Evolutionary conservation across 257 asterid genomes (phyloP), one percentile per base, ranked within the genome.

Genomic region (Solanum bukasovii): DNA sequence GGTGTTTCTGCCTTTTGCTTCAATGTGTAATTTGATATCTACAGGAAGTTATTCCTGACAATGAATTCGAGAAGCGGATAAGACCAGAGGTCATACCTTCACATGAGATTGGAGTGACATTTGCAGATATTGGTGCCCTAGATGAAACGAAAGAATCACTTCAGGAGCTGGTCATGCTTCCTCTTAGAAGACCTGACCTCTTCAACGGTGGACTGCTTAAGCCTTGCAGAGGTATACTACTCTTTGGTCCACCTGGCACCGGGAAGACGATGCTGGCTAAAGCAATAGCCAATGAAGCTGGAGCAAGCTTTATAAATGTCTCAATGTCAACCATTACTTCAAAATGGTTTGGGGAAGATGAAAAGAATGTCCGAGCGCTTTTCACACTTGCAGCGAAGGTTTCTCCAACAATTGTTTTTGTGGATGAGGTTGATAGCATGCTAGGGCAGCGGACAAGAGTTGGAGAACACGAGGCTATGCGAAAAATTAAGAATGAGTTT

Each of bases 241-340:
- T 96, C 88, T 97, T 97, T 72, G 99, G 99, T 25, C 99, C 99
- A 78, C 99, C 99, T 3, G 99, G 99, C 63, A 97, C 99, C 2
- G 99, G 99, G n/a, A 97, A 97, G 89, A 97, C 99, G n/a, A 97
- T 97, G 99, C 94, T 97, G n/a, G 99, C 99, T 44, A 97, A 97
- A 91, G 99, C 99, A 88, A 97, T 97, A 33, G 99, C 99, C 84
- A 94, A 91, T 63, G 99, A 97, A 90, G 99, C 99, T 46, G 99
- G 98, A 44, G 99, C 99, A 14, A 97, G 99, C 93, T 96, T 97
- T 92, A 96, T 97, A 87, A 97, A 97, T 75, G 99, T 97, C 63
- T 96, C 98, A 6, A 97, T 97, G 99, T 97, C 99, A 27, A 97
- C 98, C 34, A 95, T 97, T 87, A 96, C 99, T 75, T 97, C 99